Evolutionary conservation across 169 alveolate species (phyloP).

Genomic region (Plasmodium yoelii): DNA sequence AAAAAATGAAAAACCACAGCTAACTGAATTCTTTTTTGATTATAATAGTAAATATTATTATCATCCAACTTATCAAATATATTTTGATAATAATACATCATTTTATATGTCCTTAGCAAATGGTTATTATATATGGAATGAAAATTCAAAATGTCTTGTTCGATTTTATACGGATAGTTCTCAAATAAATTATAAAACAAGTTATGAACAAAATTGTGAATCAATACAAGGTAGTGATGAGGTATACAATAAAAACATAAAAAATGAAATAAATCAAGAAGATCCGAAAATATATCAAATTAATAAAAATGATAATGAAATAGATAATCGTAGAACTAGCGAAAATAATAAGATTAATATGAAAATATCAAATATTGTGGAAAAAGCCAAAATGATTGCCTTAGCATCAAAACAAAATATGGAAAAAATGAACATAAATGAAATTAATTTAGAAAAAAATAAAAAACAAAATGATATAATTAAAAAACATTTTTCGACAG

Average conservation of each 20-base stretch:
- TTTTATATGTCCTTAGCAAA: conserved; percentile 83
- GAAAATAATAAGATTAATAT: conserved; percentile 2
- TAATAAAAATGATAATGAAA: background rate
- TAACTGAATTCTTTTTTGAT: conserved; percentile 65
- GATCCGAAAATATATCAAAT: background rate
- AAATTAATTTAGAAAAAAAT: conserved; percentile 24
- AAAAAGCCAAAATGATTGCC: conserved; percentile 57
- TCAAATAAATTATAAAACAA: background rate
- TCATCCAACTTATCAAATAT: conserved; percentile 67
- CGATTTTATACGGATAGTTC: conserved; percentile 47
- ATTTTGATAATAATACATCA: conserved; percentile 83
- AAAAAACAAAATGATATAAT: conserved; percentile 65
- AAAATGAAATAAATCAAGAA: background rate
- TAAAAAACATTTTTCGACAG: conserved; percentile 58
- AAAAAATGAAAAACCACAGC: conserved; percentile 49
- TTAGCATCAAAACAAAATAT: conserved; percentile 56
- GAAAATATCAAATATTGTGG: conserved; percentile 45
- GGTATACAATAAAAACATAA: background rate
- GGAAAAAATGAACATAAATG: conserved; percentile 70
- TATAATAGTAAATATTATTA: conserved; percentile 60
- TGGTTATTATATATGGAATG: conserved; percentile 83
- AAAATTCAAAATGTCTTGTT: conserved; percentile 46
- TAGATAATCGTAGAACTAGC: background rate
- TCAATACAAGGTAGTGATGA: background rate
- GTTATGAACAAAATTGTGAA: background rate